phyloP scores from a whole-genome alignment of 345 rosid species.

The Adansonia digitata region DNA sequence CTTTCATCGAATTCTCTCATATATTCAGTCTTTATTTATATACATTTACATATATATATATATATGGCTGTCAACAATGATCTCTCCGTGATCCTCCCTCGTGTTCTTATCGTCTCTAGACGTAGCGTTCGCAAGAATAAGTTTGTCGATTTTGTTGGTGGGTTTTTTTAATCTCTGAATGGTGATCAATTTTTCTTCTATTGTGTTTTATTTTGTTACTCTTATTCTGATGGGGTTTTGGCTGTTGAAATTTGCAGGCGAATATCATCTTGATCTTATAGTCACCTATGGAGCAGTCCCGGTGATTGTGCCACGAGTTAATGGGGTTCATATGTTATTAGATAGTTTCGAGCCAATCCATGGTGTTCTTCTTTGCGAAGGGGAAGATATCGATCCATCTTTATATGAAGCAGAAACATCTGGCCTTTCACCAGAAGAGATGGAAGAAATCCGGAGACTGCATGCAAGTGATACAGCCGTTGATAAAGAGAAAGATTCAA shows the following conservation, averaged over 20 bases:
- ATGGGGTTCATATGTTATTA: background rate
- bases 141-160: slow-evolving; percentile 1
- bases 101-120: background rate
- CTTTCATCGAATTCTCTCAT: background rate
- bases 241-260: slow-evolving; percentile 42
- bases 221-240: background rate
- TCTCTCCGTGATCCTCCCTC: background rate
- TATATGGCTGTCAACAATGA: background rate
- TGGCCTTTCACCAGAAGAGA: background rate
- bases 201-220: no score
- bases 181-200: background rate
- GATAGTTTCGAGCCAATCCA: slow-evolving; percentile 3
- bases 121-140: slow-evolving; percentile 2
- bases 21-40: background rate
- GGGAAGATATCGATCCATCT: slow-evolving; percentile 1
- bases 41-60: background rate
- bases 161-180: background rate
- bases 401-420: background rate
- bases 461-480: background rate
- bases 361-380: background rate
- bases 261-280: slow-evolving; percentile 87
- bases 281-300: slow-evolving; percentile 20
- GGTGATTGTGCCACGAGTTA: background rate
- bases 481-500: background rate
- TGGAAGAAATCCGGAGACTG: background rate